Evolutionary conservation across 2,329 filamentous ascomycete genomes (phyloP).

Genomic region (Waltergamsia citrina): DNA sequence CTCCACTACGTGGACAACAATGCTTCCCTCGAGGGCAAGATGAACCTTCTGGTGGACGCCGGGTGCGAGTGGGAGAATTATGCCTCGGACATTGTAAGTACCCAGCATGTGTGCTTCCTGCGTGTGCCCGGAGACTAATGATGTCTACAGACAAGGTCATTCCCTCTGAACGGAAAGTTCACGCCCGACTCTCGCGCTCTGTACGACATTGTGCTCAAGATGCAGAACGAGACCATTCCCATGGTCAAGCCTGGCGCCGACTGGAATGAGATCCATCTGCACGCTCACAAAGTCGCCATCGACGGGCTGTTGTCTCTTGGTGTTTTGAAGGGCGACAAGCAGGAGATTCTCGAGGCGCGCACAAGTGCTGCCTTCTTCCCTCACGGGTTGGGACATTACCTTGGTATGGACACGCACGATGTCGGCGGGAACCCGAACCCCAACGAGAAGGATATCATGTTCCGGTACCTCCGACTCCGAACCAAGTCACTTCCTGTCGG

Average conservation of each 20-base stretch:
- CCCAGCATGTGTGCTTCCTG: not conserved
- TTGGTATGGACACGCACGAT: conserved; percentile 91
- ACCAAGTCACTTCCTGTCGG: conserved; percentile 66
- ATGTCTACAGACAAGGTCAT: conserved; percentile 61
- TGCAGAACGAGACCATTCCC: conserved; percentile 73
- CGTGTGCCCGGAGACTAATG: not conserved
- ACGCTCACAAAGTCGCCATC: conserved; percentile 75
- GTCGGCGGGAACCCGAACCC: conserved; percentile 72
- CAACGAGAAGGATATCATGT: conserved; percentile 71
- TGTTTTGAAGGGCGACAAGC: conserved; percentile 57
- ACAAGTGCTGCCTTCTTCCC: conserved; percentile 89
- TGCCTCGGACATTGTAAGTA: conserved; percentile 52
- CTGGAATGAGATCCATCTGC: conserved; percentile 75
- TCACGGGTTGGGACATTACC: conserved; percentile 82
- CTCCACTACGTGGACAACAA: conserved; percentile 83
- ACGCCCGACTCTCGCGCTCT: conserved; percentile 61
- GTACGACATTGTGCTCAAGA: conserved; percentile 75
- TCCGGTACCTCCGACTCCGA: conserved; percentile 76
- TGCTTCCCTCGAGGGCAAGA: conserved; percentile 57
- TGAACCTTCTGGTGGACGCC: conserved; percentile 76
- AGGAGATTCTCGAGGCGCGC: conserved; percentile 66
- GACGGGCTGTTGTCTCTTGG: conserved; percentile 68
- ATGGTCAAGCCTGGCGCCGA: conserved; percentile 63
- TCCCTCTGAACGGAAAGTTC: conserved; percentile 69
- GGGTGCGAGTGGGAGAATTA: conserved; percentile 70